Evolutionary conservation across 129 eudicot genomes (phyloP).

Genomic region (Dittrichia graveolens): DNA sequence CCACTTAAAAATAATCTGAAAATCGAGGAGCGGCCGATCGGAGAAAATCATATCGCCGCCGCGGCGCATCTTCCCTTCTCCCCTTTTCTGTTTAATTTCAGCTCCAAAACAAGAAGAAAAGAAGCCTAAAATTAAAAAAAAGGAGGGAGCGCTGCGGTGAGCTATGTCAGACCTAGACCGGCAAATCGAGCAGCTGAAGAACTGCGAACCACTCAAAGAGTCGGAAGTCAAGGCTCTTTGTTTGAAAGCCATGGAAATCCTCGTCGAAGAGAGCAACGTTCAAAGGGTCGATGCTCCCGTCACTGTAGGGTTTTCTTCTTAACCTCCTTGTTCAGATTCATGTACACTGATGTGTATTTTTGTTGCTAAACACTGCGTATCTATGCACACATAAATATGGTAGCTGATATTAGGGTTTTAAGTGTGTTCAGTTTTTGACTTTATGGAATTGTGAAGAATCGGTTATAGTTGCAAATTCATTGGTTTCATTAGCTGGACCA

Average conservation of each 20-base stretch:
- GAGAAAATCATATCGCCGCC: slow-evolving; percentile 8
- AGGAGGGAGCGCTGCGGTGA: slow-evolving; percentile 5
- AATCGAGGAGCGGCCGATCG: slow-evolving; percentile 23
- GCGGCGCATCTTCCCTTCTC: slow-evolving; percentile 2
- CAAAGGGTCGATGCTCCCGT: slow-evolving; percentile 98
- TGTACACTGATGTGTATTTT: neutral
- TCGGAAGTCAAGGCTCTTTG: slow-evolving; percentile 90
- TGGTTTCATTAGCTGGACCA: slow-evolving; percentile 9
- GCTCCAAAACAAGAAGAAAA: neutral
- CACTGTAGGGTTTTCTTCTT: slow-evolving; percentile 53
- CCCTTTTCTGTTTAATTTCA: neutral
- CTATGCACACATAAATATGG: neutral
- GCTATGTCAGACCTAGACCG: slow-evolving; percentile 97
- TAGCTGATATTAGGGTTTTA: slow-evolving; percentile 23
- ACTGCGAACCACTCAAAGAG: slow-evolving; percentile 92
- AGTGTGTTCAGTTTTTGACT: slow-evolving; percentile 7
- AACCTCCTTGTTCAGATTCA: neutral
- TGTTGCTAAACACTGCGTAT: slow-evolving; percentile 13
- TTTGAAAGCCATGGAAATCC: slow-evolving; percentile 97
- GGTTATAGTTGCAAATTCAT: neutral
- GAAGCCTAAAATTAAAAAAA: slow-evolving; percentile 1
- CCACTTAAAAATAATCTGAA: slow-evolving; percentile 14
- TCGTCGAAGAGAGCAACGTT: slow-evolving; percentile 97
- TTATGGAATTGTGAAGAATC: neutral
- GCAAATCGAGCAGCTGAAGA: slow-evolving; percentile 93